These are phyloP conservation scores for Puccinia horiana DNA, from an alignment of 1,284 basidiomycete genomes.

Conservation along the genomic window DNA sequence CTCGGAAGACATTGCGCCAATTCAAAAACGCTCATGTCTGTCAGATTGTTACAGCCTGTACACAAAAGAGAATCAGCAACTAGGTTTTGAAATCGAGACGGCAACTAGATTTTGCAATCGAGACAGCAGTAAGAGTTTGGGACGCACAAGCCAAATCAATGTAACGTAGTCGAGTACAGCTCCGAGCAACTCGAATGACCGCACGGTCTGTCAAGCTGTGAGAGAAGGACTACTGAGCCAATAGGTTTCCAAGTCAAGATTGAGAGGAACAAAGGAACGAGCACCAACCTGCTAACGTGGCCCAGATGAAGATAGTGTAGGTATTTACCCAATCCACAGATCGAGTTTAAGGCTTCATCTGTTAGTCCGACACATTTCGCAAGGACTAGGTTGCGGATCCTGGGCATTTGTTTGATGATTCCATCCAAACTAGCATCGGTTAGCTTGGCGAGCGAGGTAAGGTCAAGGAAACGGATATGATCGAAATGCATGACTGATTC, in stretches of 20 bases:
- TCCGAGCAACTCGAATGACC: slow-evolving; percentile 77
- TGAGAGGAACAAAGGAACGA: slow-evolving; percentile 24
- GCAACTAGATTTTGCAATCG: slow-evolving; percentile 15
- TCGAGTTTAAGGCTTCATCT: slow-evolving; percentile 79
- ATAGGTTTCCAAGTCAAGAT: background rate
- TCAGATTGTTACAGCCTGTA: slow-evolving; percentile 81
- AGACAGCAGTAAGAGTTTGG: slow-evolving; percentile 15
- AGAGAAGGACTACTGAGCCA: slow-evolving; percentile 13
- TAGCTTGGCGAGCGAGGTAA: slow-evolving; percentile 79
- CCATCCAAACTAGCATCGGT: slow-evolving; percentile 89
- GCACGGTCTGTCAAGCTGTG: slow-evolving; percentile 84
- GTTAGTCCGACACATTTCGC: slow-evolving; percentile 87
- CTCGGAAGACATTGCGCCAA: slow-evolving; percentile 80
- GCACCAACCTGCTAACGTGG: slow-evolving; percentile 69
- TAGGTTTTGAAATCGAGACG: background rate
- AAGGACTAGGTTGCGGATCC: slow-evolving; percentile 86
- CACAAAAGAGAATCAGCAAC: slow-evolving; percentile 22
- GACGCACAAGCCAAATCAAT: slow-evolving; percentile 87
- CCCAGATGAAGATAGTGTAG: slow-evolving; percentile 94
- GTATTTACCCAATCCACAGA: slow-evolving; percentile 83
- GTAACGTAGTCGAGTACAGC: slow-evolving; percentile 90
- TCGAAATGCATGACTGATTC: slow-evolving; percentile 65
- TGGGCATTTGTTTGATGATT: slow-evolving; percentile 81
- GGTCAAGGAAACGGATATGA: slow-evolving; percentile 81
- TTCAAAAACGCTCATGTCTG: slow-evolving; percentile 91